A percentile compares a stretch with the other conserved stretches of the same genome.
Conservation (phyloP, 1,284 basidiomycete species). For the Moesziomyces antarcticus region DNA sequence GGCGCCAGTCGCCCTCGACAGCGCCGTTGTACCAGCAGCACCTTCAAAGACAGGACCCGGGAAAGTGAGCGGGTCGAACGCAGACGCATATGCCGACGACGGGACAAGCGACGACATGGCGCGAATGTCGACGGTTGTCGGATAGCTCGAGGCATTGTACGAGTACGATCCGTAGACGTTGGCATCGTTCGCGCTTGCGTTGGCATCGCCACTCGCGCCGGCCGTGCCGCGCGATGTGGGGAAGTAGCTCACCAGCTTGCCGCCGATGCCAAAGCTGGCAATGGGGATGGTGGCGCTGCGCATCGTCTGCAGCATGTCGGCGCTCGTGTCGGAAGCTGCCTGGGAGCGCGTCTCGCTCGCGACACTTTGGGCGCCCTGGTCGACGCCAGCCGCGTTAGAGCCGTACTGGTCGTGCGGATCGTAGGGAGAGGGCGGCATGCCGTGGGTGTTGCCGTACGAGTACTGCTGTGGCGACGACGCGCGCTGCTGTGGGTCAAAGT, state of each 20-base stretch:
- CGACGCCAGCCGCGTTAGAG: conserved; percentile 13
- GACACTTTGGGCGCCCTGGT: conserved; percentile 12
- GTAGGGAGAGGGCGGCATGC: conserved; percentile 27
- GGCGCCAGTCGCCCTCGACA: conserved; percentile 51
- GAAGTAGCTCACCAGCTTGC: conserved; percentile 62
- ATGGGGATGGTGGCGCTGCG: conserved; percentile 54
- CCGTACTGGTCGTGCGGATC: conserved; percentile 30
- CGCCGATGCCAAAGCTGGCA: conserved; percentile 62
- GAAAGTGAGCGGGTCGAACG: conserved; percentile 60
- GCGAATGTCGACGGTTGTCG: conserved; percentile 47
- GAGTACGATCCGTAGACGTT: conserved; percentile 44
- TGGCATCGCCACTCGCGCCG: conserved; percentile 3
- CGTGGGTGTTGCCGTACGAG: conserved; percentile 13
- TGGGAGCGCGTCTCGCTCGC: conserved; percentile 22
- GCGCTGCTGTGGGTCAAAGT: conserved; percentile 19
- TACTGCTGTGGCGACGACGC: conserved; percentile 26
- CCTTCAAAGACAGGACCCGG: conserved; percentile 63
- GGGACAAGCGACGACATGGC: conserved; percentile 49
- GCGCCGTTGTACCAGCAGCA: conserved; percentile 41
- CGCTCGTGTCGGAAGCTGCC: conserved; percentile 18
- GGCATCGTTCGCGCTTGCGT: conserved; percentile 3
- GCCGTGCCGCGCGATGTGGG: conserved; percentile 33
- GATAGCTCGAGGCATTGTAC: conserved; percentile 34
- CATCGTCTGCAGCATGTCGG: conserved; percentile 56
- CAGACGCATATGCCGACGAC: conserved; percentile 51